Conservation (phyloP, 768 basidiomycete genomes). For the Mycena epipterygia region DNA sequence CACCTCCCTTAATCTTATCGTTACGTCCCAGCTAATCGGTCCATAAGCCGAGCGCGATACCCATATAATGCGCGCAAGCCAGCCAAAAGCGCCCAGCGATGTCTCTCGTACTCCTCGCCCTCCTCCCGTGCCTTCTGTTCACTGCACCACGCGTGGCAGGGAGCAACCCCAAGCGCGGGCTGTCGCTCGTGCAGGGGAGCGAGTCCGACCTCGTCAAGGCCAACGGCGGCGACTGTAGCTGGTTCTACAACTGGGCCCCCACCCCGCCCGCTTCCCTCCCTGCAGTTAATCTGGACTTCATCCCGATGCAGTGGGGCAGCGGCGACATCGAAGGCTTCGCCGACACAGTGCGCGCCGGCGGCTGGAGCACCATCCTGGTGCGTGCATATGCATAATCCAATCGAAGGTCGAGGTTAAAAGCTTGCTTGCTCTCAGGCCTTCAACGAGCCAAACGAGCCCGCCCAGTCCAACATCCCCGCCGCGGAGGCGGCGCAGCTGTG, state of each 20-base stretch:
- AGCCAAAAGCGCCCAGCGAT: background rate
- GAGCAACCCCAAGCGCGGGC: slow-evolving; percentile 22
- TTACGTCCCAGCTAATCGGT: background rate
- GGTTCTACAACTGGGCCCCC: slow-evolving; percentile 29
- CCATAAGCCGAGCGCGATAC: background rate
- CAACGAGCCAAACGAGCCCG: slow-evolving; percentile 38
- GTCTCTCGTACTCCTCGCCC: background rate
- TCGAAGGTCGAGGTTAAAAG: background rate
- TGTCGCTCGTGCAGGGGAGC: slow-evolving; percentile 16
- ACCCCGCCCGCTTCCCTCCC: slow-evolving; percentile 4
- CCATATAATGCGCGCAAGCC: background rate
- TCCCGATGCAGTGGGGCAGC: slow-evolving; percentile 41
- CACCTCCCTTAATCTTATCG: background rate
- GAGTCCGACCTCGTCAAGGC: slow-evolving; percentile 2
- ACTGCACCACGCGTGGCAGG: background rate
- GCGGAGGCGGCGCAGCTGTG: slow-evolving; percentile 37
- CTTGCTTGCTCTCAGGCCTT: slow-evolving; percentile 36
- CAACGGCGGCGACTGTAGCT: slow-evolving; percentile 17
- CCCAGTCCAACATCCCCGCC: slow-evolving; percentile 35
- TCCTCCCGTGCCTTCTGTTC: background rate
- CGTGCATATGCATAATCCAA: background rate
- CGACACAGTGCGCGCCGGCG: background rate
- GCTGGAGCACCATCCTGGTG: slow-evolving; percentile 19
- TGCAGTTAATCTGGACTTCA: slow-evolving; percentile 13
- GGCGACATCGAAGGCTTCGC: slow-evolving; percentile 6